Base-by-base conservation (phyloP, 2,329 filamentous ascomycete genomes). In the Pseudogymnoascus sp. region DNA sequence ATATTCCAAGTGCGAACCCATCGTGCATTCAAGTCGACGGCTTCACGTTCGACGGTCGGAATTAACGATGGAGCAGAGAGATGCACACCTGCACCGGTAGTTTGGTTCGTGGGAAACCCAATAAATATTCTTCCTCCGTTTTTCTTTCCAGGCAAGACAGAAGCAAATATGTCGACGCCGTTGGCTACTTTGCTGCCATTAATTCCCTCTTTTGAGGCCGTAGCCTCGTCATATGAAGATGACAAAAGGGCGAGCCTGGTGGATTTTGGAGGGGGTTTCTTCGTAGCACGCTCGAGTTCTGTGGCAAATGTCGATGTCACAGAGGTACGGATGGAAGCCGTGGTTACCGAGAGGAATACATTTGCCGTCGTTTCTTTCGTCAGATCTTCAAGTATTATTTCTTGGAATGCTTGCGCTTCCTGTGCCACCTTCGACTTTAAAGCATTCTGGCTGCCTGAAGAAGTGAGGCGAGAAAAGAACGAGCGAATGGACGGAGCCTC, bases 11-110 rank as follows among this genome's bases (percentile, higher is more conserved):
- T 92, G 67, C 92, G 88, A 14, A 99, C 93, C 81, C 92, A 96
- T 64, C 93, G 86, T 14, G 95, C 96, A 74, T 99, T 98, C 67
- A 99, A 81, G 75, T 99, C 95, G 65, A 99, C 96, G 63, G 92
- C 95, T 74, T 99, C 95, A 73, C 95, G 87, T 76, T 99, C 95
- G 2, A 99, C 96, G 0, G 95, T 99, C 0, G 95, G 95, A 64
- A 99, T 99, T 13, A 99, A 88, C 0, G 93, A 97, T 1, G 93
- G 95, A 0, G 95, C 95, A 11, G 93, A 98, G 31, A 99, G 90
- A 75, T 99, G 95, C 73, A 96, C 90, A 14, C 93, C 90, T 28
- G 93, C 87, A 63, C 93, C 95, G 0, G 96, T 99, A 0, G 95
- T 99, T 78, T 99, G 95, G 69, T 93, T 93, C 1, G 95, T 99